Conservation (phyloP, 768 basidiomycete species). For the Postia placenta region DNA sequence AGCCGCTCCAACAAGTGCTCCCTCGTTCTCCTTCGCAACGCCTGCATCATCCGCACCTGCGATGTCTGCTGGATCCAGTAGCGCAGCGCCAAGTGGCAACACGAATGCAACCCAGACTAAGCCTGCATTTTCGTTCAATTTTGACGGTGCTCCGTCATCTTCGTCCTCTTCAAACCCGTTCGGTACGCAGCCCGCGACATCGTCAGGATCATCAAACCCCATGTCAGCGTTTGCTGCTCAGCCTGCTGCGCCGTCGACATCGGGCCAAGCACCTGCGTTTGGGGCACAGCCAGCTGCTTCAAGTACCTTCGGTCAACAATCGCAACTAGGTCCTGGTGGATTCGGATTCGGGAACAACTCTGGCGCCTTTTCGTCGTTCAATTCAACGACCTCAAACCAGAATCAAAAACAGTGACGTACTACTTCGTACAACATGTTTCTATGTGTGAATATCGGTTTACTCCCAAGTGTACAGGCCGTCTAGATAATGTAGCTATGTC, state of each 20-base stretch:
- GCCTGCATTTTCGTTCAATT: slow-evolving; percentile 10
- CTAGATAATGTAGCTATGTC: neutral
- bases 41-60: neutral
- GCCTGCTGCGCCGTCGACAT: no score
- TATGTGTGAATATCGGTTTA: slow-evolving; percentile 1
- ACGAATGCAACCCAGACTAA: slow-evolving; percentile 3
- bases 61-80: slow-evolving; percentile 1
- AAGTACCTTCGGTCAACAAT: slow-evolving; percentile 4
- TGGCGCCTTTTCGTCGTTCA: slow-evolving; percentile 5
- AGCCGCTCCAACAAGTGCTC: slow-evolving; percentile 2
- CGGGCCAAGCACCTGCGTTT: no score
- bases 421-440: neutral
- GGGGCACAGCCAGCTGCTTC: no score
- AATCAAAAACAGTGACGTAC: slow-evolving; percentile 13
- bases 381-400: slow-evolving; percentile 5
- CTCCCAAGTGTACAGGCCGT: slow-evolving; percentile 5
- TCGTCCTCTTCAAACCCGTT: neutral
- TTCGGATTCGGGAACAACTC: slow-evolving; percentile 9
- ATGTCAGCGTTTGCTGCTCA: no score
- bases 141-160: slow-evolving; percentile 4
- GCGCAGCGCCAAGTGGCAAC: neutral
- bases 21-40: slow-evolving; percentile 11
- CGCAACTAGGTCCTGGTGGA: slow-evolving; percentile 5
- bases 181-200: slow-evolving; percentile 1
- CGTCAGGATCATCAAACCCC: no score